Conservation (phyloP, 2,329 filamentous ascomycete species). For the Cercospora citrullina region DNA sequence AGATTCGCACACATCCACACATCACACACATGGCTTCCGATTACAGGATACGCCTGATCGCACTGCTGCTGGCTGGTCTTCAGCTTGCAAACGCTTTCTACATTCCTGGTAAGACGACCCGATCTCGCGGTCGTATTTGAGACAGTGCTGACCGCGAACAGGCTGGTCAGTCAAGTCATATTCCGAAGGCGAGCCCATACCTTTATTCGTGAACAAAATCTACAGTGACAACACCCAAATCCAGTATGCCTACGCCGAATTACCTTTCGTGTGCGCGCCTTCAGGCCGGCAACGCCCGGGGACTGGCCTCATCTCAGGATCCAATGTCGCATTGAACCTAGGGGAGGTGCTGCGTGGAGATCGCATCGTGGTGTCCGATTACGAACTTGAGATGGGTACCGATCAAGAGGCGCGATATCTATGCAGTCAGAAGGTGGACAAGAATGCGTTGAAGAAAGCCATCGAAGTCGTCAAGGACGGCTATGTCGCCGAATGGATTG, state of each 20-base stretch:
- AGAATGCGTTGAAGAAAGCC: slow-evolving; percentile 65
- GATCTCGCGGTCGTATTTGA: not conserved
- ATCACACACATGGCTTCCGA: slow-evolving; percentile 40
- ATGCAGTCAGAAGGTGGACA: slow-evolving; percentile 67
- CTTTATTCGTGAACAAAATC: slow-evolving; percentile 87
- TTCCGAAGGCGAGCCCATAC: slow-evolving; percentile 71
- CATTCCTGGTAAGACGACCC: slow-evolving; percentile 67
- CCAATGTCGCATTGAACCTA: slow-evolving; percentile 77
- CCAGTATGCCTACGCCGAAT: slow-evolving; percentile 88
- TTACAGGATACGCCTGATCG: slow-evolving; percentile 39
- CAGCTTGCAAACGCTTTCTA: slow-evolving; percentile 70
- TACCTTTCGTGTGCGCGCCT: slow-evolving; percentile 82
- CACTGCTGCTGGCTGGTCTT: slow-evolving; percentile 50
- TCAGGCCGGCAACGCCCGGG: slow-evolving; percentile 66
- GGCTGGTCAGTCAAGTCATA: slow-evolving; percentile 85
- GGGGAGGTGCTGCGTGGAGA: slow-evolving; percentile 86
- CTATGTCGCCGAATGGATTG: slow-evolving; percentile 90
- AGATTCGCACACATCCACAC: slow-evolving; percentile 5
- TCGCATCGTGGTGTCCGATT: slow-evolving; percentile 80
- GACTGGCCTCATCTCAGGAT: slow-evolving; percentile 69
- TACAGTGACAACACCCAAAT: slow-evolving; percentile 86
- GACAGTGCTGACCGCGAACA: slow-evolving; percentile 37
- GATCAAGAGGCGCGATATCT: slow-evolving; percentile 72
- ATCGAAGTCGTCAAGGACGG: slow-evolving; percentile 72
- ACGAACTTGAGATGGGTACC: slow-evolving; percentile 74